A percentile compares a stretch with the other conserved stretches of the same genome.
phyloP scores from a whole-genome alignment of 2,329 filamentous ascomycete species.

The Sporothrix dimorphospora region DNA sequence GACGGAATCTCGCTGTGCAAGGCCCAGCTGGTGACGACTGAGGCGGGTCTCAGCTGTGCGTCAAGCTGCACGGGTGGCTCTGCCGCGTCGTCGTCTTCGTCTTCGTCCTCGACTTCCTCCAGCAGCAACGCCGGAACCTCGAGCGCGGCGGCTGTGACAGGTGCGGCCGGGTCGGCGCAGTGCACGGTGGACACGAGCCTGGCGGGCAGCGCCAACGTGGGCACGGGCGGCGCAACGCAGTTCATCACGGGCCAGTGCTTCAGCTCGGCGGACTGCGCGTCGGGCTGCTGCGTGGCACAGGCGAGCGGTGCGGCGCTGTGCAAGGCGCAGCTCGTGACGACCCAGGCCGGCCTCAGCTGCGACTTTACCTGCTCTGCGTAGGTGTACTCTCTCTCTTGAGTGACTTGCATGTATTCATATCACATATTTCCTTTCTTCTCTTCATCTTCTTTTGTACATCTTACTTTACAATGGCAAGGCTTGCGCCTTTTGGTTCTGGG shows the following conservation, averaged over 20 bases:
- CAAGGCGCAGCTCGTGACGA: conserved; percentile 31
- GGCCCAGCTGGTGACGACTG: conserved; percentile 27
- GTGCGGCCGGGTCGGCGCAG: conserved; percentile 14
- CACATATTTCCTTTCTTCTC: not conserved
- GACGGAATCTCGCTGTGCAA: conserved; percentile 32
- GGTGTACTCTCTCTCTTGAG: not conserved
- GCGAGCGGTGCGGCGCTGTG: conserved; percentile 29
- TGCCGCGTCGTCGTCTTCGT: not conserved
- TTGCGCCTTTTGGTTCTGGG: conserved; percentile 8
- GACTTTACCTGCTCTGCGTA: conserved; percentile 30
- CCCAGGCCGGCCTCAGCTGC: conserved; percentile 31
- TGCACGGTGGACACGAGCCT: conserved; percentile 40
- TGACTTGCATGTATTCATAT: not conserved
- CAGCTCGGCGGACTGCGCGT: conserved; percentile 38
- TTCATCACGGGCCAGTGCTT: conserved; percentile 40
- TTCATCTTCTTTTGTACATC: conserved; percentile 16
- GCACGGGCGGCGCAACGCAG: conserved; percentile 37
- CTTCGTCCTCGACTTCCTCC: not conserved
- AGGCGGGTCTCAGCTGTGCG: conserved; percentile 32
- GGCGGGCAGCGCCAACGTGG: conserved; percentile 41
- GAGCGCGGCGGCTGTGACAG: not conserved
- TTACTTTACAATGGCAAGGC: not conserved
- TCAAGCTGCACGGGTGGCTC: conserved; percentile 25
- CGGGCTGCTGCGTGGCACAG: conserved; percentile 37
- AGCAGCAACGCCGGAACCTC: not conserved